Evolutionary conservation across 2,329 filamentous ascomycete genomes (phyloP), one percentile per base, ranked within the genome.

Genomic region (Aaosphaeria pasadenensis): DNA sequence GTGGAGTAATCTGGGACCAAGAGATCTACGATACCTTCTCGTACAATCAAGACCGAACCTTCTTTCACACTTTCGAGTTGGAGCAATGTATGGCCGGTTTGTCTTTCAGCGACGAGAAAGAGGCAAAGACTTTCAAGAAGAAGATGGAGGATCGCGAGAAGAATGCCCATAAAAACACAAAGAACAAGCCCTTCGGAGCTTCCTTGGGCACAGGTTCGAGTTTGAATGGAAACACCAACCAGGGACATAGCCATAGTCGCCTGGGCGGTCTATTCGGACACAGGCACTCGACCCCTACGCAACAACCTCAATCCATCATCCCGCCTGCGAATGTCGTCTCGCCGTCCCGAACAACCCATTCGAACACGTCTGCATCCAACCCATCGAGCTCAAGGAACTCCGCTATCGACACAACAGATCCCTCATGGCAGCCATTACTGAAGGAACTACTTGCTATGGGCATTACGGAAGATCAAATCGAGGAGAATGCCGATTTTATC

Each of bases 71-170:
- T 5, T 99, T 99, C 68, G 94, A 99, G 74, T 81, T 96, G 47
- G 91, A 97, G 72, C 85, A 95, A 54, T 97, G 91, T 63, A 76
- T 95, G 51, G 94, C 91, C 5, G 94, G 86, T 1, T 75, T 99
- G 51, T 96, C 90, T 28, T 99, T 99, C 64, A 85, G 87, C 52
- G 94, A 97, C 70, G 94, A 97, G 76, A 97, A 96, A 73, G 94
- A 99, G 75, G 94, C 94, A 32, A 95, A 89, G 74, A 88, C 89
- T 50, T 97, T 99, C 75, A 86, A 91, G 72, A 96, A 96, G 80
- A 97, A 96, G 78, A 89, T 99, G 82, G 87, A 94, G 60, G 91
- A 96, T 66, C 82, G 91, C 56, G 91, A 97, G 74, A 96, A 95
- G 81, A 91, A 92, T 73, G 92, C 91, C 38, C 92, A 87, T 74